Evolutionary conservation across 2,329 filamentous ascomycete genomes (phyloP).

Genomic region (Lachnellula cervina): DNA sequence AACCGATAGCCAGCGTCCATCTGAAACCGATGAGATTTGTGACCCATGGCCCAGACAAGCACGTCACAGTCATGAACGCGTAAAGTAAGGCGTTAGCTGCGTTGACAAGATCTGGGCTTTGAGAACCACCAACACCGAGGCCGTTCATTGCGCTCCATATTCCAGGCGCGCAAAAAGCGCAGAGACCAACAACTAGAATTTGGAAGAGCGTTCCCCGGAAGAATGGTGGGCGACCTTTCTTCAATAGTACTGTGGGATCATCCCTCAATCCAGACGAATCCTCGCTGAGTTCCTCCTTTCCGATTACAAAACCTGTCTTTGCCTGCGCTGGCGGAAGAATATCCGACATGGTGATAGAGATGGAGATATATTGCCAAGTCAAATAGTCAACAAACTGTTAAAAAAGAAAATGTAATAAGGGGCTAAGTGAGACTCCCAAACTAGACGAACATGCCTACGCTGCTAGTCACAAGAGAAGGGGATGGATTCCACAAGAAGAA

Average conservation of each 20-base stretch:
- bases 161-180: slow-evolving; percentile 63
- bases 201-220: slow-evolving; percentile 68
- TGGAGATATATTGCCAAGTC: no score
- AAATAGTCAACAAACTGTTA: no score
- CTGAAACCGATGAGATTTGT: slow-evolving; percentile 61
- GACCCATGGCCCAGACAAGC: slow-evolving; percentile 53
- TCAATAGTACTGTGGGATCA: background rate
- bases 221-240: slow-evolving; percentile 45
- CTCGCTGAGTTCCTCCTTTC: background rate
- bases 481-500: no score
- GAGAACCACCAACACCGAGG: slow-evolving; percentile 62
- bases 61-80: slow-evolving; percentile 31
- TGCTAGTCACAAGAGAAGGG: no score
- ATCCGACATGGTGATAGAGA: no score
- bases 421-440: no score
- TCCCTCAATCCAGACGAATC: background rate
- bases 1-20: slow-evolving; percentile 62
- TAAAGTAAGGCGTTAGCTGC: slow-evolving; percentile 66
- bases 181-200: slow-evolving; percentile 63
- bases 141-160: slow-evolving; percentile 73
- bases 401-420: no score
- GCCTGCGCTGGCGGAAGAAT: no score
- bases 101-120: slow-evolving; percentile 58
- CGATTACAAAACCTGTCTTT: no score
- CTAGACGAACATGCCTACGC: no score